Evolutionary conservation across 768 basidiomycete genomes (phyloP).

Genomic region (Fibroporia radiculosa): DNA sequence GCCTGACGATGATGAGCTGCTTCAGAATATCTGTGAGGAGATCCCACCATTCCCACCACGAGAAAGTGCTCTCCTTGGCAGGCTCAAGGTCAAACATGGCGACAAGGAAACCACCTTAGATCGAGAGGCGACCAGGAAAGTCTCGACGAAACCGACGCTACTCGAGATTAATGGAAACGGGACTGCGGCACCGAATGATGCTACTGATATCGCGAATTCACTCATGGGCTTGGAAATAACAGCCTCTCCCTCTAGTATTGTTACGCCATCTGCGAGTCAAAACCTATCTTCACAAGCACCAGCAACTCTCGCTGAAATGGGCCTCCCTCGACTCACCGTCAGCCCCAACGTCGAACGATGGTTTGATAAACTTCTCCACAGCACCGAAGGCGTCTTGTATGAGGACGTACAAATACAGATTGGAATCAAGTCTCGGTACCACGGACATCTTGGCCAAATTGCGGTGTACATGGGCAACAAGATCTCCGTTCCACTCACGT

Average conservation of each 20-base stretch:
- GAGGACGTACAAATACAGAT: conserved; percentile 95
- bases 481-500: conserved; percentile 76
- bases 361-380: conserved; percentile 79
- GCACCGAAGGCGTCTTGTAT: conserved; percentile 82
- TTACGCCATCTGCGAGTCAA: conserved; percentile 2
- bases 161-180: conserved; percentile 27
- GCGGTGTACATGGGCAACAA: conserved; percentile 98
- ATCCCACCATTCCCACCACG: conserved; percentile 98
- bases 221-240: conserved; percentile 71
- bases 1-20: conserved; percentile 83
- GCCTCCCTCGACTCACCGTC: conserved; percentile 48
- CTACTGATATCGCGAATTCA: conserved; percentile 59
- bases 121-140: conserved; percentile 47
- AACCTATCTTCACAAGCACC: conserved; percentile 14
- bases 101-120: conserved; percentile 89
- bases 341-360: conserved; percentile 80
- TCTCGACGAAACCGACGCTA: conserved; percentile 24
- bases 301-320: conserved; percentile 23
- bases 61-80: conserved; percentile 80
- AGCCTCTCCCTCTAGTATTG: conserved; percentile 19
- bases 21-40: conserved; percentile 95
- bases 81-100: conserved; percentile 82
- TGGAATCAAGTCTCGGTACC: conserved; percentile 94
- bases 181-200: conserved; percentile 28
- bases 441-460: conserved; percentile 88